Base-by-base conservation (phyloP, 805 yeast genomes). In the Yamadazyma sp. region DNA sequence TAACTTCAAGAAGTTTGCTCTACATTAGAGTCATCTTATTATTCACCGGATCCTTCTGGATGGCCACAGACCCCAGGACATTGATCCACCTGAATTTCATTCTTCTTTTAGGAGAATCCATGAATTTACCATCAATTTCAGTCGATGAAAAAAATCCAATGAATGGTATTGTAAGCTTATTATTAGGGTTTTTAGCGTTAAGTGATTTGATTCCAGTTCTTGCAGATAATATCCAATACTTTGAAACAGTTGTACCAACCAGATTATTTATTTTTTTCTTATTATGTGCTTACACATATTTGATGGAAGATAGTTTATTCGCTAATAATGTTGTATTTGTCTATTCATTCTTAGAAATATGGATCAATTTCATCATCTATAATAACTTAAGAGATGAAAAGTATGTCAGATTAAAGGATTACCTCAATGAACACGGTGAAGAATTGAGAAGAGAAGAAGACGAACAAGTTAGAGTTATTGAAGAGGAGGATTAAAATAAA, bases 341-440 rank as follows among this genome's bases (percentile, higher is more conserved):
- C 4, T 80, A 72, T 50, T 55, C 76, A 20, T 80, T 82, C 42
- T 49, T 75, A 43, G 93, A 83, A 54, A 70, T 82, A 21, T 83
- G 89, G 87, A 64, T 78, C 49, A 77, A 80, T 48, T 76, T 80
- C 39, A 59, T 82, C 44, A 68, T 80, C 22, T 82, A 69, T 55
- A 75, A 71, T 50, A 69, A 80, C 27, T 60, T 83, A 40, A 73
- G 78, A 48, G 88, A 82, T 41, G 91, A 82, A 49, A 76, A 70
- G 49, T 66, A 69, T 40, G 63, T 65, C 39, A 65, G 73, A 39
- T 60, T 69, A 35, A 74, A 75, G 45, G 53, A 58, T 37, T 64
- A 54, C 39, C 48, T 65, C 22, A 62, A 62, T 43, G 65, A 65
- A 34, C 62, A 66, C 38, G 66, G 56, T 10, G 67, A 60, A 7